phyloP scores from a whole-genome alignment of 1,284 basidiomycete species.

The Cystobasidium slooffiae region DNA sequence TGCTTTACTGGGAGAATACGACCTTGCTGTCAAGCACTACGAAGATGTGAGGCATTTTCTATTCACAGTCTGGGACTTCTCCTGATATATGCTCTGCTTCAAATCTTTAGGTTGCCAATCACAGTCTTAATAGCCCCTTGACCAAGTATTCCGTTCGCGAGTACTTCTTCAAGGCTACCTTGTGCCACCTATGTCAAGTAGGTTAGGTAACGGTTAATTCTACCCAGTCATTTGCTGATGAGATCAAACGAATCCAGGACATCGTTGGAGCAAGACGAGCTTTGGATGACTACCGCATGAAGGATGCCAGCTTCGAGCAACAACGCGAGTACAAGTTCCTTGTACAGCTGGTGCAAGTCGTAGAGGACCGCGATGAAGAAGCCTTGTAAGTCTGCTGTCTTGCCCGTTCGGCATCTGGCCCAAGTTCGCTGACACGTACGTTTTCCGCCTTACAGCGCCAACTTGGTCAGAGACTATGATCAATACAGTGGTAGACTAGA shows the following conservation, averaged over 20 bases:
- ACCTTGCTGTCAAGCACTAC: conserved; percentile 73
- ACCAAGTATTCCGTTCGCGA: conserved; percentile 99
- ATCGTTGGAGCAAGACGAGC: conserved; percentile 80
- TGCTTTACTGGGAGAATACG: conserved; percentile 83
- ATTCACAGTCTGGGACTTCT: neutral
- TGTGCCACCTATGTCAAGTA: conserved; percentile 87
- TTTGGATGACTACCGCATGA: conserved; percentile 71
- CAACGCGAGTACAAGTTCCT: conserved; percentile 91
- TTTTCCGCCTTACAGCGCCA: conserved; percentile 13
- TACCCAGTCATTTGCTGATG: neutral
- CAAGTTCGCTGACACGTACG: neutral
- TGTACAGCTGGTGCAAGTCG: conserved; percentile 72
- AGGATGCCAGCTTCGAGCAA: conserved; percentile 79
- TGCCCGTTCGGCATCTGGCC: neutral
- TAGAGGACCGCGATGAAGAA: conserved; percentile 78
- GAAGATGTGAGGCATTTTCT: conserved; percentile 43
- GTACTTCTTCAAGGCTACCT: conserved; percentile 85
- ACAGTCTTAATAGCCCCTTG: conserved; percentile 77
- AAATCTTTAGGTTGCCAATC: conserved; percentile 87
- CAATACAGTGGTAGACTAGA: conserved; percentile 80
- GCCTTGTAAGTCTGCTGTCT: conserved; percentile 60
- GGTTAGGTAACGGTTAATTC: conserved; percentile 58
- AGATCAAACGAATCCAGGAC: conserved; percentile 65
- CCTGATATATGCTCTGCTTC: conserved; percentile 51
- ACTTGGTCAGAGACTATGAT: conserved; percentile 78